Evolutionary conservation across 805 yeast genomes (phyloP).

Genomic region (Nakazawaea laoshanensis): DNA sequence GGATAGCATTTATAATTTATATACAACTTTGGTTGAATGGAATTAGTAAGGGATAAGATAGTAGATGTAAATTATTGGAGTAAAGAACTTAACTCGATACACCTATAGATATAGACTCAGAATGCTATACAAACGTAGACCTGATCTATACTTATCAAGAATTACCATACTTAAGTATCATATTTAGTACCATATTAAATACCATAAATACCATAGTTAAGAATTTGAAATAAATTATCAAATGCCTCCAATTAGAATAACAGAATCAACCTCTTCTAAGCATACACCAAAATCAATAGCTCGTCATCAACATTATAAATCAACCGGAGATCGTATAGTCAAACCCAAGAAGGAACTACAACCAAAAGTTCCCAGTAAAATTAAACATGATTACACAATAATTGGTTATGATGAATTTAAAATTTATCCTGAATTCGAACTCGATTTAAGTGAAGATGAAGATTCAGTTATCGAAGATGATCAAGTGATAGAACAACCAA

Average conservation of each 20-base stretch:
- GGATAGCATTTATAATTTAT: too few relatives aligned
- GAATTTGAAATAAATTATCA: too few relatives aligned
- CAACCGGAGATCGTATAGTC: conserved; percentile 3
- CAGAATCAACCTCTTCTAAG: conserved; percentile 8
- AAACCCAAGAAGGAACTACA: neutral
- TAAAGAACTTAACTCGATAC: too few relatives aligned
- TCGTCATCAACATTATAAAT: conserved; percentile 5
- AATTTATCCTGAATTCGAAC: conserved; percentile 2
- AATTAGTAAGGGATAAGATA: too few relatives aligned
- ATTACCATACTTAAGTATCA: too few relatives aligned
- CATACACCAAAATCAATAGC: conserved; percentile 9
- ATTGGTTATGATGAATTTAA: conserved; percentile 7
- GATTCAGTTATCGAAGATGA: conserved; percentile 2
- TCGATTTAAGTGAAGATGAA: conserved; percentile 1
- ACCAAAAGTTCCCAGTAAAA: neutral
- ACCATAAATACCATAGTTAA: neutral
- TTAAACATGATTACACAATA: conserved; percentile 1
- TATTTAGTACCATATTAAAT: too few relatives aligned
- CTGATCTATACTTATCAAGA: too few relatives aligned
- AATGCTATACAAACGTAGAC: too few relatives aligned
- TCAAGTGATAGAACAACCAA: neutral
- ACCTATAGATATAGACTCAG: too few relatives aligned
- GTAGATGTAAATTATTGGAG: too few relatives aligned
- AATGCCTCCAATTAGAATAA: conserved; percentile 9
- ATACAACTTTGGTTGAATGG: too few relatives aligned